These are phyloP conservation scores for Trichoderma arundinaceum DNA, from an alignment of 2,329 filamentous ascomycete species.

Conservation along the genomic window DNA sequence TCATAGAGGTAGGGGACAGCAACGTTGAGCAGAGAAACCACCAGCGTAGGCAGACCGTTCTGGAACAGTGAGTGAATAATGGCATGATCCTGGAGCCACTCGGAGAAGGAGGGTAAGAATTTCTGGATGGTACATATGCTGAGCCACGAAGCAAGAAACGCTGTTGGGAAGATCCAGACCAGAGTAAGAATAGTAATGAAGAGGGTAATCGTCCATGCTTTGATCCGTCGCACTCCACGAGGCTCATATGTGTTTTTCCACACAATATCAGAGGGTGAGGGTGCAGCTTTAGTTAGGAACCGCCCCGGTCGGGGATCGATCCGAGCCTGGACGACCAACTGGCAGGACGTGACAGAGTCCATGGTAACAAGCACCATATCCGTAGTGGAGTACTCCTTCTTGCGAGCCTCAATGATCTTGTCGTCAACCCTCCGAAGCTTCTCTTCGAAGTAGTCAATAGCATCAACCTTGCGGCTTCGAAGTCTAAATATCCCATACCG, in stretches of 20 bases:
- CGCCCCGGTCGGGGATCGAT: conserved; percentile 88
- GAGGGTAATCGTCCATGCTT: conserved; percentile 82
- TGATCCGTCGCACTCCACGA: conserved; percentile 72
- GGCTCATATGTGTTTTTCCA: conserved; percentile 93
- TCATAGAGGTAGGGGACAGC: conserved; percentile 94
- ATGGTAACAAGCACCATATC: conserved; percentile 95
- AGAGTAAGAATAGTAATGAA: conserved; percentile 84
- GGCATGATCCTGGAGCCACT: conserved; percentile 69
- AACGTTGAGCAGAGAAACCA: conserved; percentile 86
- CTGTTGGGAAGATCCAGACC: conserved; percentile 85
- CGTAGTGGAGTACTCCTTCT: conserved; percentile 76
- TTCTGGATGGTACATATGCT: conserved; percentile 80
- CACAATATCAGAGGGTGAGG: conserved; percentile 88
- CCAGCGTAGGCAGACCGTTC: conserved; percentile 83
- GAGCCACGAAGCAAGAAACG: conserved; percentile 77
- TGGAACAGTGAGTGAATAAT: conserved; percentile 79
- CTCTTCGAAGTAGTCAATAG: conserved; percentile 93
- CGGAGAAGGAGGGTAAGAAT: conserved; percentile 72
- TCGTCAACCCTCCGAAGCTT: conserved; percentile 80
- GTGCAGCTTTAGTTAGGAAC: conserved; percentile 83
- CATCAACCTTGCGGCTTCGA: conserved; percentile 76
- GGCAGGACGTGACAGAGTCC: conserved; percentile 89
- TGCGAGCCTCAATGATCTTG: conserved; percentile 70
- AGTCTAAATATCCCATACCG: conserved; percentile 80
- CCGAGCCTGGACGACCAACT: conserved; percentile 95